phyloP scores from a whole-genome alignment of 345 rosid genomes.

The Gossypium herbaceum region DNA sequence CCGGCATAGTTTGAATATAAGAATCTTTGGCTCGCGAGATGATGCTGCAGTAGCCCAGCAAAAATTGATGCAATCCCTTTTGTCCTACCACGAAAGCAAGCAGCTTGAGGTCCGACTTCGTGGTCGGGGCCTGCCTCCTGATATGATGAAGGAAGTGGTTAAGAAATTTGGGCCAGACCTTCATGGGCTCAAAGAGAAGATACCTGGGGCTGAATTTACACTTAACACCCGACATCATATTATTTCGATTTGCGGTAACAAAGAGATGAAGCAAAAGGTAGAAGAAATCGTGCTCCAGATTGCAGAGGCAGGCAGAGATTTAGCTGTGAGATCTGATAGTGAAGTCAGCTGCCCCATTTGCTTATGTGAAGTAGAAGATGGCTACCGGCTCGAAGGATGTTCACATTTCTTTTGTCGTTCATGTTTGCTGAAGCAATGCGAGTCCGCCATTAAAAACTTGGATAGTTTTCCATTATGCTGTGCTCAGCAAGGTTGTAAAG shows the following conservation, averaged over 20 bases:
- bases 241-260: slow-evolving; percentile 57
- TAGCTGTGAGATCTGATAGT: slow-evolving; percentile 20
- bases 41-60: slow-evolving; percentile 45
- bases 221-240: slow-evolving; percentile 52
- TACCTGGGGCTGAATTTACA: slow-evolving; percentile 54
- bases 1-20: slow-evolving; percentile 38
- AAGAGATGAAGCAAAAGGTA: slow-evolving; percentile 52
- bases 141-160: slow-evolving; percentile 73
- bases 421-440: slow-evolving; percentile 78
- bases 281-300: slow-evolving; percentile 56
- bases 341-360: slow-evolving; percentile 68
- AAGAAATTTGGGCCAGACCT: slow-evolving; percentile 74
- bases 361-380: slow-evolving; percentile 76
- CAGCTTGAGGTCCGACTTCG: slow-evolving; percentile 65
- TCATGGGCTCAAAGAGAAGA: slow-evolving; percentile 54
- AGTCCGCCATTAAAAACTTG: slow-evolving; percentile 56
- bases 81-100: slow-evolving; percentile 49
- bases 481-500: slow-evolving; percentile 44
- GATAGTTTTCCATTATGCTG: slow-evolving; percentile 70
- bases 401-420: slow-evolving; percentile 60
- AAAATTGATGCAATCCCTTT: slow-evolving; percentile 52
- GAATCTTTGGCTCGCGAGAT: slow-evolving; percentile 56
- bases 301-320: slow-evolving; percentile 28
- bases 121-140: slow-evolving; percentile 57
- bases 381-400: slow-evolving; percentile 73